Evolutionary conservation across 2,329 filamentous ascomycete genomes (phyloP).

Genomic region (Domatiomyces globalis): DNA sequence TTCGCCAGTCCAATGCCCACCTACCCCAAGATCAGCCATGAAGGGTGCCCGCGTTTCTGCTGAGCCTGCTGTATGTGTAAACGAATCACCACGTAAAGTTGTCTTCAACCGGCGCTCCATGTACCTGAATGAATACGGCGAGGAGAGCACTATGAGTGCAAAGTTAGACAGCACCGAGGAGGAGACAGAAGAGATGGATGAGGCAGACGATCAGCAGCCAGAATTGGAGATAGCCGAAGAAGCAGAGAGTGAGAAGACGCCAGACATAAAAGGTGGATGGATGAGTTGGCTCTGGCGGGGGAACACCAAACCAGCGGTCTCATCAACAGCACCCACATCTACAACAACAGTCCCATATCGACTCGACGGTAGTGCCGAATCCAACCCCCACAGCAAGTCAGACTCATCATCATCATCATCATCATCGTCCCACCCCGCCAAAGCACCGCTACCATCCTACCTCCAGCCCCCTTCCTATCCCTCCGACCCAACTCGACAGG

Average conservation of each 20-base stretch:
- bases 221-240: neutral
- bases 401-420: neutral
- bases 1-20: constrained; percentile 5
- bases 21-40: constrained; percentile 16
- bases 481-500: constrained; percentile 9
- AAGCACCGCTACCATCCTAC: constrained; percentile 12
- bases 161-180: constrained; percentile 4
- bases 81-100: constrained; percentile 7
- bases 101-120: constrained; percentile 14
- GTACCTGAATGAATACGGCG: constrained; percentile 14
- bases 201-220: neutral
- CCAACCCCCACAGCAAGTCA: neutral
- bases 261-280: constrained; percentile 4
- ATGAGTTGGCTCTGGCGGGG: constrained; percentile 7
- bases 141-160: constrained; percentile 17
- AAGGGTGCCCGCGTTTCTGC: constrained; percentile 12
- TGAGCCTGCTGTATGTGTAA: constrained; percentile 1
- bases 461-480: constrained; percentile 17
- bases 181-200: constrained; percentile 6
- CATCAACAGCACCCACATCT: neutral
- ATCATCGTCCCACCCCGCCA: neutral
- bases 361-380: neutral
- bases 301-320: neutral
- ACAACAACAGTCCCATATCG: neutral
- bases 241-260: neutral